Base-by-base conservation (phyloP, 768 basidiomycete species). In the Lactarius sp. region DNA sequence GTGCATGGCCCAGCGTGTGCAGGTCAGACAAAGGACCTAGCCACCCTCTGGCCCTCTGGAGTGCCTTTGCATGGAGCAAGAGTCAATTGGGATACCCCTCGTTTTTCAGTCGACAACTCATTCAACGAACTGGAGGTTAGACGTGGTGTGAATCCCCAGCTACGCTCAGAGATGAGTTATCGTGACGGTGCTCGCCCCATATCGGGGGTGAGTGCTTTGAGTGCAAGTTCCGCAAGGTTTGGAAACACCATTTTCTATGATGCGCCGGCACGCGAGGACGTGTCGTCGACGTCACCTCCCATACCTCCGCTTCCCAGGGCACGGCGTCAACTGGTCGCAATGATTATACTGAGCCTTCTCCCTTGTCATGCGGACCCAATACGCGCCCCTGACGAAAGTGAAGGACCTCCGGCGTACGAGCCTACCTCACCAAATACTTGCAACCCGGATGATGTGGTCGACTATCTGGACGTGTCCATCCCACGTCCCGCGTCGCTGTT, bases 401-500 rank as follows among this genome's bases (percentile, higher is more conserved):
- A 64, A 9, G 36, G 37, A 18, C 61, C 52, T 9, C 52, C 65
- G 1, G 62, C 49, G 2, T 63, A 59, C 31, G 68, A 70, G 42
- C 59, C 42, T 16, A 7, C 47, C 6, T 14, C 53, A 8, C 8
- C 36, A 18, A 54, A 54, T 46, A 27, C 56, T 34, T 51, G 57
- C 50, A 9, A 59, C 33, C 41, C 39, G 14, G n/a, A n/a, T n/a
- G 72, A 61, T 3, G 71, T 68, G 37, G 70, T 70, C 6, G 85
- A 86, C 65, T 72, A 81, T 34, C 76, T 86, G 0, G 85, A 86
- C 65, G 73, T 78, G 33, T 84, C 85, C 0, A 85, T 79, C 0
- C n/a, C n/a, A n/a, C n/a, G n/a, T n/a, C n/a, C n/a, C n/a, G n/a
- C 82, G 4, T 77, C 81, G 14, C 79, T 80, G 0, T 86, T 88